A percentile compares a stretch with the other conserved stretches of the same genome.
Conservation (phyloP, 208 protist species). For the Lotmaria passim region DNA sequence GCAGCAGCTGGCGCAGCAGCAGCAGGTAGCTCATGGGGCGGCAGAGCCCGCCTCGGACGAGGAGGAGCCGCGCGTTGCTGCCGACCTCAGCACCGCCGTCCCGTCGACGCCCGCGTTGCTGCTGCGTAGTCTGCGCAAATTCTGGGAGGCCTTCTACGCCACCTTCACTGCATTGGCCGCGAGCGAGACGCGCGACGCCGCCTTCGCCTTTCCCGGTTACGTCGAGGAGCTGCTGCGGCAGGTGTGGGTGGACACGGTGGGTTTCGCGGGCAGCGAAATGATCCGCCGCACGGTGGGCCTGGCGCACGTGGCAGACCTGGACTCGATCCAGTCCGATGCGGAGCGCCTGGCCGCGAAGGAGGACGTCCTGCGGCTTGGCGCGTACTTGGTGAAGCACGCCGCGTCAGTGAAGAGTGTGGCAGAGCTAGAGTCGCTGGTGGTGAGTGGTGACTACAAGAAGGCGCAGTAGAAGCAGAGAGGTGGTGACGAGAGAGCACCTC, state of each 20-base stretch:
- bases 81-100: conserved; percentile 31
- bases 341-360: conserved; percentile 31
- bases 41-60: conserved; percentile 20
- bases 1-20: conserved; percentile 16
- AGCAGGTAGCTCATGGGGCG: background rate
- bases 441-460: conserved; percentile 15
- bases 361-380: conserved; percentile 31
- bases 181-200: conserved; percentile 21
- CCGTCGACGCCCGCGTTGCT: conserved; percentile 21
- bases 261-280: conserved; percentile 46
- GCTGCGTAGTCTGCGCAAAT: conserved; percentile 21
- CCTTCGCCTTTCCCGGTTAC: conserved; percentile 33
- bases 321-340: conserved; percentile 20
- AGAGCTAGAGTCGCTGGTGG: conserved; percentile 24
- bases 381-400: conserved; percentile 30
- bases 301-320: conserved; percentile 45
- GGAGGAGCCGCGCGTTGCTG: conserved; percentile 23
- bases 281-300: conserved; percentile 43
- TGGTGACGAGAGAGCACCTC: too few species aligned
- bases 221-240: conserved; percentile 23
- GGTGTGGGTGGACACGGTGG: conserved; percentile 40
- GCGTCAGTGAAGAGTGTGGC: conserved; percentile 1
- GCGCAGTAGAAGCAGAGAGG: background rate
- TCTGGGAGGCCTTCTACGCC: conserved; percentile 34
- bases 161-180: conserved; percentile 30